phyloP scores from a whole-genome alignment of 176 grass and related monocot genomes.

The Aegilops speltoides region DNA sequence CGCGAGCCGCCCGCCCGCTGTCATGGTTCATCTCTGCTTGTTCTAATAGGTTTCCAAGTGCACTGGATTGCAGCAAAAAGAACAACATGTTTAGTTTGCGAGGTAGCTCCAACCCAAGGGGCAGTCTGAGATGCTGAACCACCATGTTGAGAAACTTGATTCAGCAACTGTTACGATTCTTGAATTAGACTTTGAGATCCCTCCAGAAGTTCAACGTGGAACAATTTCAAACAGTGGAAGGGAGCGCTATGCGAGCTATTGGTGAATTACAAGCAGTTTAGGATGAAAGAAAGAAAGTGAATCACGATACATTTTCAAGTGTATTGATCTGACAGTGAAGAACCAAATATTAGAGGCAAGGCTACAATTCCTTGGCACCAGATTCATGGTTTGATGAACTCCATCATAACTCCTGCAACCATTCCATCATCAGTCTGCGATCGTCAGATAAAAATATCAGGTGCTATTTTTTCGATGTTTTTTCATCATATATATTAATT shows the following conservation, averaged over 20 bases:
- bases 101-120: no score
- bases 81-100: no score
- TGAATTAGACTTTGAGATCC: constrained; percentile 93
- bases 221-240: constrained; percentile 80
- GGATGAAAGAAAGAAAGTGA: constrained; percentile 75
- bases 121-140: constrained; percentile 59
- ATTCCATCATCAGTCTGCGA: no score
- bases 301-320: constrained; percentile 61
- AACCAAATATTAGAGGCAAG: constrained; percentile 82
- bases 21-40: no score
- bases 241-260: constrained; percentile 40
- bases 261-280: constrained; percentile 76
- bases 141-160: constrained; percentile 93
- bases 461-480: no score
- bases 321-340: constrained; percentile 64
- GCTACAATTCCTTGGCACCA: constrained; percentile 19
- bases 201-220: constrained; percentile 86
- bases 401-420: no score
- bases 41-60: no score
- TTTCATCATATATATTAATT: no score
- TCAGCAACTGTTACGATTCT: constrained; percentile 96
- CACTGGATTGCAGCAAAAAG: no score
- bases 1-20: no score
- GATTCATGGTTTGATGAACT: no score
- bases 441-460: no score